A percentile compares a stretch with the other conserved stretches of the same genome.
Evolutionary conservation across 1,284 basidiomycete species (phyloP).

Genomic region (Tremellales sp.): DNA sequence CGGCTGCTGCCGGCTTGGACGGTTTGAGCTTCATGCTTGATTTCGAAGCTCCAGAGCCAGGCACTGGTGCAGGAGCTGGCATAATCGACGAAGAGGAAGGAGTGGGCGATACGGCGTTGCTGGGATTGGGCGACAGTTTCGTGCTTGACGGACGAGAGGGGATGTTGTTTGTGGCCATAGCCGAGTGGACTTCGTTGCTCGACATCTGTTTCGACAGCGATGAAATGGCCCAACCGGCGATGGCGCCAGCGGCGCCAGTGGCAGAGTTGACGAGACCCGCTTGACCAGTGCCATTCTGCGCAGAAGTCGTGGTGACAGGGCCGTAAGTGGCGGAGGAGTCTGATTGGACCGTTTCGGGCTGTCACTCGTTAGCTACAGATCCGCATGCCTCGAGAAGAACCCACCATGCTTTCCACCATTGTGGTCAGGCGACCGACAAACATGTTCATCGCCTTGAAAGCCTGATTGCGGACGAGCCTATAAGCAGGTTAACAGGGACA

Average conservation of each 20-base stretch:
- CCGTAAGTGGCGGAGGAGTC: conserved; percentile 44
- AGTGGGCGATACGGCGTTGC: not conserved
- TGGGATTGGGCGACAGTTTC: not conserved
- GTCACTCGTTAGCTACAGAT: not conserved
- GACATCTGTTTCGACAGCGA: conserved; percentile 76
- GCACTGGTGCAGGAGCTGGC: not conserved
- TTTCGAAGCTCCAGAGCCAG: conserved; percentile 32
- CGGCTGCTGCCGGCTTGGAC: conserved; percentile 15
- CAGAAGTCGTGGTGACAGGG: conserved; percentile 45
- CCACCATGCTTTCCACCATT: conserved; percentile 72
- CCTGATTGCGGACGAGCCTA: conserved; percentile 86
- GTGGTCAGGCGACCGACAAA: conserved; percentile 79
- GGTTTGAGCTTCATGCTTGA: conserved; percentile 59
- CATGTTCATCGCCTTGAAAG: conserved; percentile 82
- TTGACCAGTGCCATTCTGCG: conserved; percentile 43
- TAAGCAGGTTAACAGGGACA: conserved; percentile 4
- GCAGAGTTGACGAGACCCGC: conserved; percentile 72
- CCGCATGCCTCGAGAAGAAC: conserved; percentile 16
- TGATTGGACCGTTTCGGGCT: conserved; percentile 64
- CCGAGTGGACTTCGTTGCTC: conserved; percentile 65
- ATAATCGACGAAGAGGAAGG: not conserved
- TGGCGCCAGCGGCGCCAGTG: conserved; percentile 78
- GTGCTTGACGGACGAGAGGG: not conserved
- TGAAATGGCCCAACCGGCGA: conserved; percentile 92
- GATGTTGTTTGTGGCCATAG: conserved; percentile 47